Conservation (phyloP, 495 filamentous ascomycete genomes). For the Thermothielavioides terrestris region DNA sequence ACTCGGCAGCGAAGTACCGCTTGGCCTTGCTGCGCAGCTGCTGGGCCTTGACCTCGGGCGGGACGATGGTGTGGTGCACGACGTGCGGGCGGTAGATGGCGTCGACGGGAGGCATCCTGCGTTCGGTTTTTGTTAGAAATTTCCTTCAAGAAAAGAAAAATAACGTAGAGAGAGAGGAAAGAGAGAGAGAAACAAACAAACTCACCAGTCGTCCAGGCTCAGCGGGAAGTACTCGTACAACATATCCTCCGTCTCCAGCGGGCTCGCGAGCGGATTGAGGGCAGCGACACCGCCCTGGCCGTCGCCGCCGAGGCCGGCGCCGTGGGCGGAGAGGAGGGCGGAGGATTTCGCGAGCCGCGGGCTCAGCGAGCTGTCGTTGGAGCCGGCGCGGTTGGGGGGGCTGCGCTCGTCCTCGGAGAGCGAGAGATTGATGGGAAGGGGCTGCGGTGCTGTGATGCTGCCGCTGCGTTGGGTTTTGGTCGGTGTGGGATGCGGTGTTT, state of each 20-base stretch:
- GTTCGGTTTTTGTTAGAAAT: not conserved
- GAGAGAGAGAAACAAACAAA: not conserved
- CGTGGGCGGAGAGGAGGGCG: slow-evolving; percentile 14
- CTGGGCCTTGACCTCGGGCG: slow-evolving; percentile 64
- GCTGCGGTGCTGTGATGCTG: slow-evolving; percentile 8
- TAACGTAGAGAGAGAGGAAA: too few relatives aligned
- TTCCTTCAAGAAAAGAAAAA: too few relatives aligned
- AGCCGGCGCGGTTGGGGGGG: slow-evolving; percentile 33
- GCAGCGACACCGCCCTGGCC: slow-evolving; percentile 14
- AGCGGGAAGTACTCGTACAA: slow-evolving; percentile 90
- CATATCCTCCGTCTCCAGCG: slow-evolving; percentile 67
- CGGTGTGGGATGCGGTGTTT: not conserved
- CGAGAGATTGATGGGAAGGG: slow-evolving; percentile 60
- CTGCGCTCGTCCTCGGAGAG: slow-evolving; percentile 65
- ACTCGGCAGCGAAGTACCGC: slow-evolving; percentile 63
- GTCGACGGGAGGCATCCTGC: slow-evolving; percentile 73
- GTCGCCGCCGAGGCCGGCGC: not conserved
- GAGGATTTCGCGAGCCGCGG: slow-evolving; percentile 33
- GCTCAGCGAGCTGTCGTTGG: slow-evolving; percentile 26
- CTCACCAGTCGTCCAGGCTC: slow-evolving; percentile 73
- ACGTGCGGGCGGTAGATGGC: slow-evolving; percentile 89
- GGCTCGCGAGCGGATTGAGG: slow-evolving; percentile 35
- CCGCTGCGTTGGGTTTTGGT: slow-evolving; percentile 11
- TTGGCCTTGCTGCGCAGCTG: slow-evolving; percentile 64
- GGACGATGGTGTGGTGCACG: slow-evolving; percentile 77